A percentile compares a stretch with the other conserved stretches of the same genome.
Conservation (phyloP, 2,329 filamentous ascomycete genomes). For the Volutella citrinella region DNA sequence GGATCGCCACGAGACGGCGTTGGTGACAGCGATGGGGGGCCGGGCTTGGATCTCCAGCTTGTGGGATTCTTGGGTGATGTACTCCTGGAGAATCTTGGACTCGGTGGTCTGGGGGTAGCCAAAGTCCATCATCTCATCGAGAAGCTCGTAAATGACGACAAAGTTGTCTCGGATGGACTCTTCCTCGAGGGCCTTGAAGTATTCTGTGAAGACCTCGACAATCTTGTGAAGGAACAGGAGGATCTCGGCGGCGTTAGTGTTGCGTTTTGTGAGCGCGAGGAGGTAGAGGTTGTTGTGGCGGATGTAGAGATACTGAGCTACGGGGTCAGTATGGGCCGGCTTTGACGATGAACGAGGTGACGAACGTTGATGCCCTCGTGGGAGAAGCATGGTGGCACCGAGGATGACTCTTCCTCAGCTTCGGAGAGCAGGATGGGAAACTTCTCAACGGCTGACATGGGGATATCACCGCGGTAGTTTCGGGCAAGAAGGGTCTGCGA, state of each 20-base stretch:
- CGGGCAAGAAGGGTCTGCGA: slow-evolving; percentile 89
- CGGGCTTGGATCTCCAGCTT: slow-evolving; percentile 96
- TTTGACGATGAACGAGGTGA: too few relatives aligned
- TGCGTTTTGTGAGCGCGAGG: slow-evolving; percentile 95
- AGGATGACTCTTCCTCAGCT: slow-evolving; percentile 98
- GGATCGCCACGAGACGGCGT: slow-evolving; percentile 95
- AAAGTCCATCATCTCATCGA: slow-evolving; percentile 99
- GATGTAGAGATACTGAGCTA: slow-evolving; percentile 87
- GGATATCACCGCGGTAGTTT: slow-evolving; percentile 97
- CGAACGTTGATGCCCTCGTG: slow-evolving; percentile 96
- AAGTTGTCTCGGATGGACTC: slow-evolving; percentile 99
- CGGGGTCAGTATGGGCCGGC: too few relatives aligned
- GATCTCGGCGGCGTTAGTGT: slow-evolving; percentile 98
- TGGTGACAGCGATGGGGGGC: slow-evolving; percentile 95
- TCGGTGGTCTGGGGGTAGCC: slow-evolving; percentile 98
- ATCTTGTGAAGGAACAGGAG: slow-evolving; percentile 97
- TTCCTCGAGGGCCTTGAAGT: slow-evolving; percentile 98
- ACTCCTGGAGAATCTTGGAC: slow-evolving; percentile 97
- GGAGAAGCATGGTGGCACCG: slow-evolving; percentile 95
- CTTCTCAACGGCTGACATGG: slow-evolving; percentile 98
- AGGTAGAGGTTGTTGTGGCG: slow-evolving; percentile 99
- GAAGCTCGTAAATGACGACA: slow-evolving; percentile 96
- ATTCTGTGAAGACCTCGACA: slow-evolving; percentile 98
- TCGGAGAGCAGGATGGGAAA: slow-evolving; percentile 95
- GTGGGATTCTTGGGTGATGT: slow-evolving; percentile 98